Percentiles rank a stretch among this genome's conserved stretches.
These are phyloP conservation scores for Tardiomyces blankii DNA, from an alignment of 1,139 yeast species.

Conservation along the genomic window DNA sequence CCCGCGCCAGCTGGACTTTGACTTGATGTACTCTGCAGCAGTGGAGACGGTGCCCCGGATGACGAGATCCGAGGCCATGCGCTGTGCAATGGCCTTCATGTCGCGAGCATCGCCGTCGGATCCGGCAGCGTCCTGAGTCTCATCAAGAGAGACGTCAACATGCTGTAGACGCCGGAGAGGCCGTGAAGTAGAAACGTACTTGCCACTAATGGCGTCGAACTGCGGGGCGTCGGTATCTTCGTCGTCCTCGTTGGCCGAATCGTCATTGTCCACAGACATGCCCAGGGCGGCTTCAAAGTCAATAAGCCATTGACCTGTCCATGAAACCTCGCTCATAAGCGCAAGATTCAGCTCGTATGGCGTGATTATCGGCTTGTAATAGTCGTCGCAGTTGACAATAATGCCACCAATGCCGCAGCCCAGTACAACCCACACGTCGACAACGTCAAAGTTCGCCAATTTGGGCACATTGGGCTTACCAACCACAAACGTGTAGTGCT, in stretches of 20 bases:
- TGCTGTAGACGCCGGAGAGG: conserved; percentile 64
- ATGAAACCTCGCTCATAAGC: conserved; percentile 55
- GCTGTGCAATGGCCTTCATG: conserved; percentile 40
- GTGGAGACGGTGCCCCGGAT: conserved; percentile 79
- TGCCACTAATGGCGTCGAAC: conserved; percentile 85
- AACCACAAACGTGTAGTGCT: conserved; percentile 86
- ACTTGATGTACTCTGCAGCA: conserved; percentile 67
- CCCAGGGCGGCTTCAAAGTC: conserved; percentile 51
- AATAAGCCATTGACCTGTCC: conserved; percentile 93
- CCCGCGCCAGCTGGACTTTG: conserved; percentile 70
- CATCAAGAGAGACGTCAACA: conserved; percentile 40
- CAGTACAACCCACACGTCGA: conserved; percentile 86
- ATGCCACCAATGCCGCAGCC: conserved; percentile 96
- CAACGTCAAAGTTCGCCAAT: conserved; percentile 83
- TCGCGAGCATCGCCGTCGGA: conserved; percentile 13
- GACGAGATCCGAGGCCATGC: conserved; percentile 35
- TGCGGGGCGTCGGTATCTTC: conserved; percentile 61
- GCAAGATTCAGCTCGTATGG: conserved; percentile 88
- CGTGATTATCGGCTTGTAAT: conserved; percentile 82
- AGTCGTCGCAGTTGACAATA: conserved; percentile 68
- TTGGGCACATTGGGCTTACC: conserved; percentile 99
- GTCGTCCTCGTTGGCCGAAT: conserved; percentile 21
- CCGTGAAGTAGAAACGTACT: conserved; percentile 49
- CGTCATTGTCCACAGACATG: conserved; percentile 25
- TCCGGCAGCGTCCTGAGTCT: conserved; percentile 15